Evolutionary conservation across 2,329 filamentous ascomycete genomes (phyloP), one percentile per base, ranked within the genome.

Genomic region (Teratosphaeria gauchensis): DNA sequence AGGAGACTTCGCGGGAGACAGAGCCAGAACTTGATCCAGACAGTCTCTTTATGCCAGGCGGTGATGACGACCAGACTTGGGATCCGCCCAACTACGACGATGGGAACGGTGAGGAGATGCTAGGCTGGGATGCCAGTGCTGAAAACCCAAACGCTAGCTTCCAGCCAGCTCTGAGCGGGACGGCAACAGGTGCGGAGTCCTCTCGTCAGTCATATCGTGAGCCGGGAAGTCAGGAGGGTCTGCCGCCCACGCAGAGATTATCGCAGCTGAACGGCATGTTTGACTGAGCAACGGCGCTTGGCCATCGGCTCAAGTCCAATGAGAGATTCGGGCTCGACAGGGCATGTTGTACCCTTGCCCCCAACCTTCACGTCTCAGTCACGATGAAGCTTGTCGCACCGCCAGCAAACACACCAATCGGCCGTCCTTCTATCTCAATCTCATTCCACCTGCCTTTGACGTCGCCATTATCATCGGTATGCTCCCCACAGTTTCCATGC

Each of bases 401-500:
- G 1, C 92, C 92, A n/a, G 89, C 90, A 28, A 87, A 89, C 55
- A 96, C 79, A 55, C 75, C 76, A 63, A 79, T 54, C 12, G 38
- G 19, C 38, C 75, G 75, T 58, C 76, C 78, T 9, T 73, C 76
- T 4, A 78, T 70, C 24, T 81, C 80, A 68, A 95, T 82, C 59
- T 83, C 75, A 69, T 87, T 91, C 78, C 82, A 89, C 60, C 78
- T 79, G 9, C 82, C 86, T 63, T 86, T 87, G 53, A 91, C 84
- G 72, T 89, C 83, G 55, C 84, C 84, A 61, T 81, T 76, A 19
- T 80, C 76, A 61, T 84, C 83, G 12, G 76, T 77, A 51, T 81
- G 77, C 38, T 84, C 82, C 2, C 94, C 94, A 72, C 94, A 99
- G 71, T 99, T 99, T 1, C 94, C 94, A 75, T 99, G 94, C 74